Evolutionary conservation across 179 eudicot genomes (phyloP).

Genomic region (Heliamphora pulchella): DNA sequence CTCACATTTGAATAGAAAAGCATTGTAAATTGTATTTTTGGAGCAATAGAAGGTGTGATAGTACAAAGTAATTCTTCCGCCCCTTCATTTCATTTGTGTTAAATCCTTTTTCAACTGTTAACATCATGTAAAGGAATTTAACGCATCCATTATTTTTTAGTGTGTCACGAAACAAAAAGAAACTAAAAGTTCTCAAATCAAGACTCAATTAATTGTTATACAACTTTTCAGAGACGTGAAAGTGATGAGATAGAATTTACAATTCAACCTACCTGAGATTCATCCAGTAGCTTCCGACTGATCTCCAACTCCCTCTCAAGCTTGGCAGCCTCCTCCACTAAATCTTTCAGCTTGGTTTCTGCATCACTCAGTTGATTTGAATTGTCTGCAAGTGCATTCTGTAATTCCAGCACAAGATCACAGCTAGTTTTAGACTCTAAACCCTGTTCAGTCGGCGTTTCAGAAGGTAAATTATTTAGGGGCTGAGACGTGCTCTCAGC

Average conservation of each 20-base stretch:
- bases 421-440: slow-evolving; percentile 32
- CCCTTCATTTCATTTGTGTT: not conserved
- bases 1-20: not conserved
- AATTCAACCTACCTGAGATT: slow-evolving; percentile 70
- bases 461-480: slow-evolving; percentile 30
- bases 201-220: not conserved
- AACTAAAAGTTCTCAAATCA: not conserved
- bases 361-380: slow-evolving; percentile 47
- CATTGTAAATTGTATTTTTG: too few species aligned
- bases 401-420: slow-evolving; percentile 54
- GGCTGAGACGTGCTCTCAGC: slow-evolving; percentile 37
- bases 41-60: not conserved
- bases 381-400: slow-evolving; percentile 56
- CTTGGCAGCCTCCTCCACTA: slow-evolving; percentile 55
- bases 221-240: not conserved
- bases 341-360: slow-evolving; percentile 53
- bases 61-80: not conserved
- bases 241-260: not conserved
- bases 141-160: not conserved
- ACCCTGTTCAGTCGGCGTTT: slow-evolving; percentile 27
- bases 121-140: not conserved
- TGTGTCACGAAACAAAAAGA: too few species aligned
- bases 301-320: slow-evolving; percentile 71
- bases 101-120: not conserved
- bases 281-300: slow-evolving; percentile 79